Conservation (phyloP, 192 early-diverging fungal species). For the Helicostylum pulchrum region DNA sequence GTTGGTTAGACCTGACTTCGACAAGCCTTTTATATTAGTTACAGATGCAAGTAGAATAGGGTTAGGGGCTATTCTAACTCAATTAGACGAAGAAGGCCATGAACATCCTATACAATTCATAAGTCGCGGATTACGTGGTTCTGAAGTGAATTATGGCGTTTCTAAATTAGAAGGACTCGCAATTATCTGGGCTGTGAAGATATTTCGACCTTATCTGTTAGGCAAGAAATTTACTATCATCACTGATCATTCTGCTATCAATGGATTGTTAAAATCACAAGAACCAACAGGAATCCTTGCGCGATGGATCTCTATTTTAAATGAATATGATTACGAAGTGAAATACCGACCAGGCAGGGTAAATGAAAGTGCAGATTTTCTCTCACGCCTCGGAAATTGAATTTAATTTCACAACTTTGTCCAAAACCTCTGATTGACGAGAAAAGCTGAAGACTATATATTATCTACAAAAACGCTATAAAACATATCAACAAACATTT, state of each 20-base stretch:
- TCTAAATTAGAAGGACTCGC: neutral
- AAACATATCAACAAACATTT: no score
- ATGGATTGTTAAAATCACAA: neutral
- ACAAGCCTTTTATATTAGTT: neutral
- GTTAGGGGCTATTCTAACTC: neutral
- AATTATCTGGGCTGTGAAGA: neutral
- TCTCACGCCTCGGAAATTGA: neutral
- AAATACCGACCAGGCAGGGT: neutral
- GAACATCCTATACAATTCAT: neutral
- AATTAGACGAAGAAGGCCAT: neutral
- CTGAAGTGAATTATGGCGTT: conserved; percentile 6
- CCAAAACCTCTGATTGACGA: no score
- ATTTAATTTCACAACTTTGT: no score
- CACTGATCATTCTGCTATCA: neutral
- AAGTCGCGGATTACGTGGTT: neutral
- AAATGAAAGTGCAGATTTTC: neutral
- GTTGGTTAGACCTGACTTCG: neutral
- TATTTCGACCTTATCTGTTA: neutral
- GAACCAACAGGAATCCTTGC: neutral
- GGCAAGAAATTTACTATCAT: conserved; percentile 7
- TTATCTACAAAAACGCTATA: no score
- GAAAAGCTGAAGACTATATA: no score
- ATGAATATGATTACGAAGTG: neutral
- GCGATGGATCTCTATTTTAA: neutral
- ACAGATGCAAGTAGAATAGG: neutral